Base-by-base conservation (phyloP, 331 rosid genomes). In the Quercus tomentella region DNA sequence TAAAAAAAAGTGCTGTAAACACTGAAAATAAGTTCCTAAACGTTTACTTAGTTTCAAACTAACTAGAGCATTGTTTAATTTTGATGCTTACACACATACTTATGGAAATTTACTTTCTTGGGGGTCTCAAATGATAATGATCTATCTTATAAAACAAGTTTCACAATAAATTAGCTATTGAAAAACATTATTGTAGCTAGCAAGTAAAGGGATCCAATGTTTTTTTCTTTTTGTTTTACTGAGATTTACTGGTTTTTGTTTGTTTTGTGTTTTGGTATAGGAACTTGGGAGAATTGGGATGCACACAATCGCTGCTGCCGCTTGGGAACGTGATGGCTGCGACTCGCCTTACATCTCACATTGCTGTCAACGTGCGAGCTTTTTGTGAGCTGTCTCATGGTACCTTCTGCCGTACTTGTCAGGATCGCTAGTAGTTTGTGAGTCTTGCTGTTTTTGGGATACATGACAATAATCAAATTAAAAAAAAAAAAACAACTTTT, bases 401-500 rank as follows among this genome's bases (percentile, higher is more conserved):
- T 92, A 96, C 93, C 97, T 92, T 96, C 91, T 81, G 91, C 86
- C 97, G 97, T 84, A 79, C 99, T 92, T 93, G 97, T 96, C 98
- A 87, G 84, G 98, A 90, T 96, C 95, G 98, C 99, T 93, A 96
- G 85, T 96, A 88, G 89, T 96, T 96, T 90, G 97, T 93, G 99
- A 93, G 99, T 93, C 93, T 90, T 93, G 89, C 90, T 84, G 86
- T 87, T 86, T 86, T 87, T 88, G 91, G 97, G 94, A 83, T 66
- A 31, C 84, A 62, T 73, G 79, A 68, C 61, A 16, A 74, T 81
- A 75, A 30, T 80, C 76, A 77, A 83, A 76, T 58, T 35, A 20
- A 49, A 49, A 49, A 43, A 43, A 43, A n/a, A n/a, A 49, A 14
- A 49, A 49, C 6, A 11, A 2, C 1, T 76, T 22, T n/a, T 77